These are phyloP conservation scores for Rhytidhysteron rufulum DNA, from an alignment of 2,329 filamentous ascomycete species.

Conservation along the genomic window DNA sequence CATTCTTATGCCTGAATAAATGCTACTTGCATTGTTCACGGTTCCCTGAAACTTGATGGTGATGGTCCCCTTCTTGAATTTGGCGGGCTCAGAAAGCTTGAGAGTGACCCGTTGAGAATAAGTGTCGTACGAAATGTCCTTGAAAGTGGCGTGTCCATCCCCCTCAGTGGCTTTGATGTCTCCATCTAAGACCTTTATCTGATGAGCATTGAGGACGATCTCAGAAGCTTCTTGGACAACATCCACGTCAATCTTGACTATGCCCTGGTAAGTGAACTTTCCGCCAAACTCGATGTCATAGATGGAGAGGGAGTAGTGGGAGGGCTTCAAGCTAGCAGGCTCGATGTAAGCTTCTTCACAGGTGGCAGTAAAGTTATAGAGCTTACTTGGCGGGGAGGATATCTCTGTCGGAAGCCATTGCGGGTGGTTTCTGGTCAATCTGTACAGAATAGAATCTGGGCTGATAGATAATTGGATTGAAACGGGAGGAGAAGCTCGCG, in stretches of 20 bases:
- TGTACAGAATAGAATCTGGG: constrained; percentile 27
- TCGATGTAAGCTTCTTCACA: no score
- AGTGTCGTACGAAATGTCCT: constrained; percentile 73
- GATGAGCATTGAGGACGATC: constrained; percentile 79
- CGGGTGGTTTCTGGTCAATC: constrained; percentile 25
- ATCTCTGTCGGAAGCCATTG: constrained; percentile 46
- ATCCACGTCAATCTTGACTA: constrained; percentile 73
- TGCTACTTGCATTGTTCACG: constrained; percentile 66
- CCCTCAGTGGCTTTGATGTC: constrained; percentile 60
- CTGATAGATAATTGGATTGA: constrained; percentile 5
- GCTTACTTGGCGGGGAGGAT: constrained; percentile 43
- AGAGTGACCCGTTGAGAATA: constrained; percentile 81
- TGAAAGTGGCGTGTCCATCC: constrained; percentile 57
- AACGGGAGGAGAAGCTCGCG: no score
- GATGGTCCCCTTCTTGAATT: constrained; percentile 62
- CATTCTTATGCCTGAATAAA: not conserved
- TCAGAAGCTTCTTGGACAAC: constrained; percentile 53
- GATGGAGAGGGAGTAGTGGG: constrained; percentile 81
- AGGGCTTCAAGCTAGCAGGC: constrained; percentile 64
- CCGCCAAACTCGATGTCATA: constrained; percentile 69
- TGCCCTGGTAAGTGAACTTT: constrained; percentile 79
- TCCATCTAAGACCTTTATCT: constrained; percentile 70
- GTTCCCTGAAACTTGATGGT: constrained; percentile 72
- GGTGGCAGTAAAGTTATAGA: no score
- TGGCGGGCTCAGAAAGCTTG: constrained; percentile 68